A percentile compares a stretch with the other conserved stretches of the same genome.
Evolutionary conservation across 345 rosid species (phyloP).

Genomic region (Melastoma malabathricum): DNA sequence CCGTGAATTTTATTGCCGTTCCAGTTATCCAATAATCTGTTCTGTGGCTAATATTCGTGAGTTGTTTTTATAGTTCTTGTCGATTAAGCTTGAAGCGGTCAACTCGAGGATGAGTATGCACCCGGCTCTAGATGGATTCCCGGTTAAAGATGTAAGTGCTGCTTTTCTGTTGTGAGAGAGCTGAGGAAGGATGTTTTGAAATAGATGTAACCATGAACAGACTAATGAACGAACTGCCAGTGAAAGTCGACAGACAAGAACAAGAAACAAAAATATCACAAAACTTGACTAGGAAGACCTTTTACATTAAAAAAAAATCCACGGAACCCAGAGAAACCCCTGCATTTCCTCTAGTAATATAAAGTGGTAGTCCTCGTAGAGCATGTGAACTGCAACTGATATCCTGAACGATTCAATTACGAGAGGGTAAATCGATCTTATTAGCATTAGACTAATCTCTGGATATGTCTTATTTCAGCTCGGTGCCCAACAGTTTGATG

Average conservation of each 20-base stretch:
- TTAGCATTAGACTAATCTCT: neutral
- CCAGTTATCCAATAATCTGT: neutral
- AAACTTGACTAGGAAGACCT: no score
- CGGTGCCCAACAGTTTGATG: conserved; percentile 38
- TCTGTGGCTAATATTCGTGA: neutral
- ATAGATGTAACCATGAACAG: neutral
- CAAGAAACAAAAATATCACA: no score
- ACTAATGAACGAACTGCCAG: neutral
- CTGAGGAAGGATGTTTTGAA: neutral
- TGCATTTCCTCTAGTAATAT: no score
- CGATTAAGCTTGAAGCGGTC: conserved; percentile 91
- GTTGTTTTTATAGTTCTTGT: conserved; percentile 52
- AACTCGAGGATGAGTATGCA: conserved; percentile 43
- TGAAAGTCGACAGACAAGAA: no score
- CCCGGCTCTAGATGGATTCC: conserved; percentile 47
- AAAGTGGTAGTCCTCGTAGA: no score
- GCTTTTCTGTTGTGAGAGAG: conserved; percentile 1
- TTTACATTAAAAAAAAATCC: no score
- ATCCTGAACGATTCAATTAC: no score
- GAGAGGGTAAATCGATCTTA: no score
- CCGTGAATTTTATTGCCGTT: neutral
- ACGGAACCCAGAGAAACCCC: no score
- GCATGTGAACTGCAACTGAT: no score
- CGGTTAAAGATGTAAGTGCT: conserved; percentile 61
- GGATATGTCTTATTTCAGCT: conserved; percentile 25